Evolutionary conservation across 2,329 filamentous ascomycete species (phyloP).

Genomic region (Cytospora piceae): DNA sequence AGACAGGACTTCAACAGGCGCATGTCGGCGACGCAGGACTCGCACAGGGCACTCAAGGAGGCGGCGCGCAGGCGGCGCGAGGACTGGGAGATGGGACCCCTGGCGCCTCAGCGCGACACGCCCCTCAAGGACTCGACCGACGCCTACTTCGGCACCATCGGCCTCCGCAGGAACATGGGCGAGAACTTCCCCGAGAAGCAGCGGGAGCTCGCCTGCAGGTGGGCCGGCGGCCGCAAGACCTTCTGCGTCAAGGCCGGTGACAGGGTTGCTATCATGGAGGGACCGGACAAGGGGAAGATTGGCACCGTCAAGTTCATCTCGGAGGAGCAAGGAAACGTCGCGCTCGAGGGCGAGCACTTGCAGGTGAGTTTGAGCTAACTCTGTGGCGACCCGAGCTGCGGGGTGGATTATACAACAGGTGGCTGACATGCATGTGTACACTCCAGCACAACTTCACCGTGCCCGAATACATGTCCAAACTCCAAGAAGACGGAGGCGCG

Average conservation of each 20-base stretch:
- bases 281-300: conserved; percentile 82
- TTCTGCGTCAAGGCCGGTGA: conserved; percentile 71
- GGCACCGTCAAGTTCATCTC: conserved; percentile 67
- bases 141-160: conserved; percentile 46
- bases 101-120: conserved; percentile 77
- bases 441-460: conserved; percentile 41
- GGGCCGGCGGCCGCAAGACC: conserved; percentile 59
- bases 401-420: neutral
- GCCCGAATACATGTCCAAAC: conserved; percentile 44
- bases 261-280: conserved; percentile 79
- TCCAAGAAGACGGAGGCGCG: conserved; percentile 39
- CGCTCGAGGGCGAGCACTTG: conserved; percentile 62
- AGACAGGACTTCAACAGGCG: conserved; percentile 38
- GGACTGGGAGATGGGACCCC: conserved; percentile 76
- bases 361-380: conserved; percentile 53
- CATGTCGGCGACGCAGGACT: conserved; percentile 11
- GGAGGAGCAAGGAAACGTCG: conserved; percentile 57
- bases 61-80: conserved; percentile 56
- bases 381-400: neutral
- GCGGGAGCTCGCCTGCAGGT: conserved; percentile 48
- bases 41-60: conserved; percentile 14
- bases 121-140: conserved; percentile 64
- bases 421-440: conserved; percentile 10
- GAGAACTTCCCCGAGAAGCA: conserved; percentile 41
- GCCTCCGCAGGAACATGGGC: conserved; percentile 34